Base-by-base conservation (phyloP, 495 filamentous ascomycete species). In the Cladorrhinum samala region DNA sequence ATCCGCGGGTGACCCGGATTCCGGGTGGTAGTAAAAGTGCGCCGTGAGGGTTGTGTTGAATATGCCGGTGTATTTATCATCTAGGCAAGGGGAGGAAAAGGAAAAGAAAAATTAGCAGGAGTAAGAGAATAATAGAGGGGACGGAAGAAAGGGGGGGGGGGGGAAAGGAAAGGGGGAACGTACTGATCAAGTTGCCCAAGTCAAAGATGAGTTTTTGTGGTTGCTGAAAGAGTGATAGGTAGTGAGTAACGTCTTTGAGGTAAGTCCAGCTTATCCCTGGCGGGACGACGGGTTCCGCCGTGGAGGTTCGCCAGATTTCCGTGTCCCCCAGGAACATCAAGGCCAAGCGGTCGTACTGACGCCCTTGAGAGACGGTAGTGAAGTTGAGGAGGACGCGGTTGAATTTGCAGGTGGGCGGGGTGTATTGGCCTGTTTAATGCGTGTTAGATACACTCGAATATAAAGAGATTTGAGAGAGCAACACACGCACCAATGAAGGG, bases 11-110 rank as follows among this genome's bases (percentile, higher is more conserved):
- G 69, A 63, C 27, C 61, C 65, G 41, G 58, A 61, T 0, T 75
- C 80, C 3, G 16, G 39, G 42, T 45, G 18, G 42, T 45, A 5
- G 62, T 88, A 93, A 68, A 86, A 91, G 21, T 81, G 82, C 7
- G 88, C 90, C 2, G 85, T 89, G 36, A 95, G 63, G 1, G 86
- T 93, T n/a, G 83, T 83, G 61, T 89, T 87, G 71, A 83, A 92
- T n/a, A 78, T 63, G 1, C 82, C 91, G 2, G 91, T 95, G 63
- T 93, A 94, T 11, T 74, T 81, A 52, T 82, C 75, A 49, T 88
- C 79, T 65, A 11, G n/a, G n/a, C n/a, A n/a, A n/a, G n/a, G n/a
- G n/a, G n/a, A n/a, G n/a, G n/a, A n/a, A n/a, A n/a, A n/a, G n/a
- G n/a, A n/a, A n/a, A n/a, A n/a, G n/a, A n/a, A n/a, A n/a, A n/a